A percentile compares a stretch with the other conserved stretches of the same genome.
These are phyloP conservation scores for Phaeophleospora eucalypticola DNA, from an alignment of 2,329 filamentous ascomycete genomes.

Conservation along the genomic window DNA sequence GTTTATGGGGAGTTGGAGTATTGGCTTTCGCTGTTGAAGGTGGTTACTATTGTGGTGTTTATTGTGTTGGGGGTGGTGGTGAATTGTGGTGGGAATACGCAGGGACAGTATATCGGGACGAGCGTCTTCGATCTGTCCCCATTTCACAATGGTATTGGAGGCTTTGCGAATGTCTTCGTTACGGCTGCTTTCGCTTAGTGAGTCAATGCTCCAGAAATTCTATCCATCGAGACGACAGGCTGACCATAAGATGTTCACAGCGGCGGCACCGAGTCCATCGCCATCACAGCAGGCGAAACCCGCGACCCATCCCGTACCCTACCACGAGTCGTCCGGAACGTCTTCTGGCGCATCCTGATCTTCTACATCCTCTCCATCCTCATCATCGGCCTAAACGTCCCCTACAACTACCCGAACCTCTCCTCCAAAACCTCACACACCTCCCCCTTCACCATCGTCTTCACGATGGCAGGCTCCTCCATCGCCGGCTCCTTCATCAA, in stretches of 20 bases:
- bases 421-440: constrained; percentile 37
- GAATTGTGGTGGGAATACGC: constrained; percentile 59
- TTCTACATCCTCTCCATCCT: constrained; percentile 74
- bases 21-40: constrained; percentile 54
- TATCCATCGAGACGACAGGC: constrained; percentile 49
- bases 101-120: constrained; percentile 69
- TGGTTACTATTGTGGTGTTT: constrained; percentile 53
- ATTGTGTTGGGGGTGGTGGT: constrained; percentile 61
- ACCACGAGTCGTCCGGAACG: constrained; percentile 62
- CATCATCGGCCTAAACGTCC: constrained; percentile 70
- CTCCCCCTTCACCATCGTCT: constrained; percentile 59
- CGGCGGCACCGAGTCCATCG: constrained; percentile 55
- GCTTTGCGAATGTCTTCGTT: constrained; percentile 62
- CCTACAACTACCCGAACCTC: constrained; percentile 57
- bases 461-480: constrained; percentile 53
- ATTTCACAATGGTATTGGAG: constrained; percentile 62
- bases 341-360: constrained; percentile 74
- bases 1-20: constrained; percentile 53
- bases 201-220: constrained; percentile 51
- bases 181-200: constrained; percentile 59
- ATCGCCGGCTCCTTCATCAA: constrained; percentile 58
- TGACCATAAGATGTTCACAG: background rate
- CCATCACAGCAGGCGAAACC: constrained; percentile 63
- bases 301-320: constrained; percentile 58
- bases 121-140: constrained; percentile 58